Conservation (phyloP, 108 stramenopile genomes). For the Skeletonema tropicum region DNA sequence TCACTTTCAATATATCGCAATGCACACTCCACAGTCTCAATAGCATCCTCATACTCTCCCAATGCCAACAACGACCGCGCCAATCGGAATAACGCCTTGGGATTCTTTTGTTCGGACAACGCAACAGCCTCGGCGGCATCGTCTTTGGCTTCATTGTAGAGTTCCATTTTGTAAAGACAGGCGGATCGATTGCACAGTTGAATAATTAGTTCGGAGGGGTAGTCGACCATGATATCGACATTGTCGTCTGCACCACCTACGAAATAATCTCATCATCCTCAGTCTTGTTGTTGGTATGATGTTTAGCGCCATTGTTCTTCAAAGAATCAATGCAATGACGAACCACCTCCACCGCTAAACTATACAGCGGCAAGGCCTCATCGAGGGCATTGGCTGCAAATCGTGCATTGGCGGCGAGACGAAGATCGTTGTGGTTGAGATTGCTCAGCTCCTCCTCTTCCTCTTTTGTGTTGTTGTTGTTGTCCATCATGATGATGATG, state of each 20-base stretch:
- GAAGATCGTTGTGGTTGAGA: slow-evolving; percentile 40
- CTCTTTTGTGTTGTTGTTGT: no score
- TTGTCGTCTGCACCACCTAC: no score
- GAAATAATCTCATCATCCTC: no score
- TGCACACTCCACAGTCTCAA: slow-evolving; percentile 42
- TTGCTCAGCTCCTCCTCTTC: neutral
- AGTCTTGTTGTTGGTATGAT: no score
- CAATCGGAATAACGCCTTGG: slow-evolving; percentile 79
- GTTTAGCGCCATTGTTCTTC: no score
- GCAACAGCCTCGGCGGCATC: slow-evolving; percentile 70
- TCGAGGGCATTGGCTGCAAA: slow-evolving; percentile 51
- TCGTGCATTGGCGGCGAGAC: slow-evolving; percentile 48
- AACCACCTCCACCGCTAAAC: slow-evolving; percentile 47
- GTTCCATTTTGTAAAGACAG: slow-evolving; percentile 70
- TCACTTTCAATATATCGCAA: slow-evolving; percentile 12
- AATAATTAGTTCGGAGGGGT: slow-evolving; percentile 47
- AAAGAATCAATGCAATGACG: slow-evolving; percentile 1
- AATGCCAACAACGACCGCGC: slow-evolving; percentile 74
- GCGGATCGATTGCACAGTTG: slow-evolving; percentile 84
- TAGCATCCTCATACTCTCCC: slow-evolving; percentile 48
- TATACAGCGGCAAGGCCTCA: slow-evolving; percentile 44
- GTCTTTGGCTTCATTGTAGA: slow-evolving; percentile 55
- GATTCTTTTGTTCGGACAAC: slow-evolving; percentile 27
- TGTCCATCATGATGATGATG: no score
- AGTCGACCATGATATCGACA: neutral